phyloP scores from a whole-genome alignment of 2,329 filamentous ascomycete genomes.

The Aspergillus sp. region DNA sequence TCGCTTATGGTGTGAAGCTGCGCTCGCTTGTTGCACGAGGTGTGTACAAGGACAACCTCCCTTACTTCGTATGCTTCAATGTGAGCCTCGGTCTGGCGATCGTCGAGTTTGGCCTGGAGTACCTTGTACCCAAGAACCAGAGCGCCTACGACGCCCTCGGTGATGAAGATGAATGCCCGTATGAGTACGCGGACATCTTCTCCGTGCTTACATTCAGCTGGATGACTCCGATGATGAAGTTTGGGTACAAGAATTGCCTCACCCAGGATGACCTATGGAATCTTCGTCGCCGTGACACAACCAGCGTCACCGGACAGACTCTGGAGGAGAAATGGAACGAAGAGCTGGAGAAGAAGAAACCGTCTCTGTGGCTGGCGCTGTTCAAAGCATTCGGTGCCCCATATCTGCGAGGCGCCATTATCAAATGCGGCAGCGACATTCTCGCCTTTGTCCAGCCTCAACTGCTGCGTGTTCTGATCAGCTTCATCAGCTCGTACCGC shows the following conservation, averaged over 20 bases:
- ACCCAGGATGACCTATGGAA: slow-evolving; percentile 97
- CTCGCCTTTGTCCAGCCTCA: slow-evolving; percentile 90
- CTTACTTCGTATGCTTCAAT: slow-evolving; percentile 76
- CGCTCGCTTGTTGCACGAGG: slow-evolving; percentile 80
- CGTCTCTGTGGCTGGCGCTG: slow-evolving; percentile 83
- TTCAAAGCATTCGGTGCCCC: slow-evolving; percentile 81
- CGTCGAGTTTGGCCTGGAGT: slow-evolving; percentile 75
- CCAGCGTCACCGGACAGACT: slow-evolving; percentile 65
- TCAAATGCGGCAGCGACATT: slow-evolving; percentile 85
- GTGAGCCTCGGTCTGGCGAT: slow-evolving; percentile 68
- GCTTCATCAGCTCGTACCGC: slow-evolving; percentile 76
- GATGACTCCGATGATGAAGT: slow-evolving; percentile 98
- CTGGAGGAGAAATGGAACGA: slow-evolving; percentile 75
- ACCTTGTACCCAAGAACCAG: slow-evolving; percentile 76
- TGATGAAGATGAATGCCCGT: slow-evolving; percentile 64
- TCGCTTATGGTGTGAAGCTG: slow-evolving; percentile 76
- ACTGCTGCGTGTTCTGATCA: slow-evolving; percentile 77
- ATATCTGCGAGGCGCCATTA: slow-evolving; percentile 75
- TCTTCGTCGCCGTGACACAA: slow-evolving; percentile 75
- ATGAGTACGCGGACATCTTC: slow-evolving; percentile 92
- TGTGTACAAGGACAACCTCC: slow-evolving; percentile 61
- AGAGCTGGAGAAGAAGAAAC: slow-evolving; percentile 70
- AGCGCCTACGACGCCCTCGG: slow-evolving; percentile 67
- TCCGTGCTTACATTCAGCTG: slow-evolving; percentile 91
- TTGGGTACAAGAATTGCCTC: slow-evolving; percentile 85